phyloP scores from a whole-genome alignment of 176 grass and related monocot species.

The Eremochloa ophiuroides region DNA sequence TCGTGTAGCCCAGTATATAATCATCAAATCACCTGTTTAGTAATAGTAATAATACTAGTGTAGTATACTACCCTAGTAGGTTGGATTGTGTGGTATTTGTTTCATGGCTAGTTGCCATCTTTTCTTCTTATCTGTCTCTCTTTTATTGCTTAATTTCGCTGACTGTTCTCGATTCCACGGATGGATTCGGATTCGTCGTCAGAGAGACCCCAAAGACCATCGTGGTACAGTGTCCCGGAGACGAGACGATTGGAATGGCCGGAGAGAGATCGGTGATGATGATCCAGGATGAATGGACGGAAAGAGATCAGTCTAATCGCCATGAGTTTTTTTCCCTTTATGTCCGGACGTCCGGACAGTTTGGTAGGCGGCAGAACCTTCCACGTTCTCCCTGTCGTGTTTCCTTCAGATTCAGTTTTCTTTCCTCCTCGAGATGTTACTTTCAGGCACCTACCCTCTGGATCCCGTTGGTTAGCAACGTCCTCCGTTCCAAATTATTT shows the following conservation, averaged over 20 bases:
- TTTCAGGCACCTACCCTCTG: no score
- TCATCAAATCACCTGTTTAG: background rate
- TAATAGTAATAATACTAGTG: no score
- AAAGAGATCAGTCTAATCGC: background rate
- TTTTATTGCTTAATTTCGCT: no score
- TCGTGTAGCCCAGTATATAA: background rate
- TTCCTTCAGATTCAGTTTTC: background rate
- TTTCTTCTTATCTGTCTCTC: background rate
- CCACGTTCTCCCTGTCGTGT: background rate
- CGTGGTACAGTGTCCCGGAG: background rate
- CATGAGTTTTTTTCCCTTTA: background rate
- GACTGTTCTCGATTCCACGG: background rate
- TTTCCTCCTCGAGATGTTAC: background rate
- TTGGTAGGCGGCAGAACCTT: constrained; percentile 15
- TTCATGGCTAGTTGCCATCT: background rate
- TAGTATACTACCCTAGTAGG: background rate
- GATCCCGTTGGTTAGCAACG: no score
- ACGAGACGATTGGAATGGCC: background rate
- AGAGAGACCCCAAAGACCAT: background rate
- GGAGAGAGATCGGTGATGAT: background rate
- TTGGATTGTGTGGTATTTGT: background rate
- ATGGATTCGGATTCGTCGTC: background rate
- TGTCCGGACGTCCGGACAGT: background rate
- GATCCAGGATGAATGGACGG: background rate
- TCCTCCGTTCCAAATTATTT: no score